These are phyloP conservation scores for Phytopythium delawarense DNA, from an alignment of 352 stramenopile species.

Conservation along the genomic window DNA sequence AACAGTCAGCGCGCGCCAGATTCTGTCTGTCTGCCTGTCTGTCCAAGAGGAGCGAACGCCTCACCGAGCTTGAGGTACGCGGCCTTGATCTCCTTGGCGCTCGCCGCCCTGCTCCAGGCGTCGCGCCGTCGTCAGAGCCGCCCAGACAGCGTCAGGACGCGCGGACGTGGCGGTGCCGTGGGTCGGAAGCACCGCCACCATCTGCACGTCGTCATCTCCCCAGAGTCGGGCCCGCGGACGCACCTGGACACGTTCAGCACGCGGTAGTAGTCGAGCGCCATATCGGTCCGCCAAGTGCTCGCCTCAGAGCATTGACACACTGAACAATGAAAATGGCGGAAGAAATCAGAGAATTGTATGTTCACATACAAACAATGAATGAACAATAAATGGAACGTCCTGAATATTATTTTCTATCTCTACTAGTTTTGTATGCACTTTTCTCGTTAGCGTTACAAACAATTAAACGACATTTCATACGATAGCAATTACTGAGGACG, in stretches of 20 bases:
- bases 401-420: too few species aligned
- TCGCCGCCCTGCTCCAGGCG: conserved; percentile 24
- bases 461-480: too few species aligned
- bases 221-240: neutral
- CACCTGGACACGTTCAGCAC: conserved; percentile 74
- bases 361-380: too few species aligned
- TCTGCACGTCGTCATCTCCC: neutral
- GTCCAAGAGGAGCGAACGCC: neutral
- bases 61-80: conserved; percentile 77
- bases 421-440: too few species aligned
- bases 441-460: too few species aligned
- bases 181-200: neutral
- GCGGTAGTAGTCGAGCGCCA: conserved; percentile 66
- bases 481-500: too few species aligned
- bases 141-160: neutral
- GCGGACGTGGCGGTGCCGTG: neutral
- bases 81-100: conserved; percentile 71
- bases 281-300: neutral
- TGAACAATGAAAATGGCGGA: too few species aligned
- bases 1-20: neutral
- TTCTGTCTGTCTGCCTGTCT: too few species aligned
- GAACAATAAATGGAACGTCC: too few species aligned
- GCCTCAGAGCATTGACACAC: too few species aligned
- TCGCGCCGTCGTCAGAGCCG: conserved; percentile 12
- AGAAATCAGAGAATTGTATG: too few species aligned